Evolutionary conservation across 139 green algal species (phyloP).

Genomic region (Desmodesmus armatus): DNA sequence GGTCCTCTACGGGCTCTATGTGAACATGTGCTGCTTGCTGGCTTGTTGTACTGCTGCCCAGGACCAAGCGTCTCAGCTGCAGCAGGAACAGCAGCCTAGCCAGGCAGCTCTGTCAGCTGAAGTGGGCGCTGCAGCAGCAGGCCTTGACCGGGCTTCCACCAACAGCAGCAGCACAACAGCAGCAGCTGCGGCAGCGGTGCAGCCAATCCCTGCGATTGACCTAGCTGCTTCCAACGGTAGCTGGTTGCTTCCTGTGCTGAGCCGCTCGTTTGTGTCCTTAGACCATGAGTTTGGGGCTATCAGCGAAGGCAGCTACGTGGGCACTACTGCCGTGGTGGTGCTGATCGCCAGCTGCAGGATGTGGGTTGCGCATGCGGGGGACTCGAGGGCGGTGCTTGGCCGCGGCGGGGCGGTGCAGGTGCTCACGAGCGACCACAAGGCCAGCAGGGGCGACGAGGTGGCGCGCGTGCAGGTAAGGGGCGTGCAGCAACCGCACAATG

Average conservation of each 20-base stretch:
- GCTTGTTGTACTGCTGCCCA: too few species aligned
- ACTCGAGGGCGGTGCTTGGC: slow-evolving; percentile 85
- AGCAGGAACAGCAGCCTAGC: too few species aligned
- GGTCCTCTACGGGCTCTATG: too few species aligned
- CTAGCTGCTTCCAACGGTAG: slow-evolving; percentile 11
- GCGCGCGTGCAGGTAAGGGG: slow-evolving; percentile 42
- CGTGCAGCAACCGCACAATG: background rate
- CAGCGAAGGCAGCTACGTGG: slow-evolving; percentile 62
- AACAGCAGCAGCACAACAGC: background rate
- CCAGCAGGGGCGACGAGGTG: slow-evolving; percentile 75
- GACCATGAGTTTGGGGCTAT: slow-evolving; percentile 70
- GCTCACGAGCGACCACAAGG: slow-evolving; percentile 84
- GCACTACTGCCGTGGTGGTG: slow-evolving; percentile 88
- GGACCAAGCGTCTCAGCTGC: too few species aligned
- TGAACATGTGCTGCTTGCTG: too few species aligned
- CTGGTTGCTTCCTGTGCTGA: slow-evolving; percentile 27
- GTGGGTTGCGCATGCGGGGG: slow-evolving; percentile 86
- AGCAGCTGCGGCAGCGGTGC: slow-evolving; percentile 5
- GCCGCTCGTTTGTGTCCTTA: slow-evolving; percentile 30
- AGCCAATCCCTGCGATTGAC: background rate
- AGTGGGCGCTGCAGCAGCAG: background rate
- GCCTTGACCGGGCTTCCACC: background rate
- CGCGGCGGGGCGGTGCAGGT: slow-evolving; percentile 62
- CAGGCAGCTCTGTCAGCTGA: background rate
- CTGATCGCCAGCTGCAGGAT: slow-evolving; percentile 74